Evolutionary conservation across 176 grass and related monocot species (phyloP), one percentile per base, ranked within the genome.

Genomic region (Carex cristatella): DNA sequence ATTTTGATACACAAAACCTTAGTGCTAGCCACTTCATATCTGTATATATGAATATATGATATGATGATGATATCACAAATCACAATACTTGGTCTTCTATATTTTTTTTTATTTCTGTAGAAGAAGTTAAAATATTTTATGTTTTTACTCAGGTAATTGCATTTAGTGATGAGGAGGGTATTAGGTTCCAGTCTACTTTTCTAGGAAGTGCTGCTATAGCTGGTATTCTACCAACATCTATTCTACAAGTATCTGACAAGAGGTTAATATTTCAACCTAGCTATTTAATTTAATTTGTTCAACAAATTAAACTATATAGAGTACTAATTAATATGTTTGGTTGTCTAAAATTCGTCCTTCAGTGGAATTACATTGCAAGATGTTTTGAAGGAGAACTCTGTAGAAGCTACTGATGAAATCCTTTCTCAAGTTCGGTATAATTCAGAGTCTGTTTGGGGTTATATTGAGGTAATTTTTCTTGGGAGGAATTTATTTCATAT

Each of bases 191-290:
- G 60, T 92, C 93, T 40, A 99, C 96, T 14, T 99, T 99, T 84
- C 78, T 99, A 88, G 96, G 96, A 86, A 99, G 96, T 88, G 96
- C 91, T 40, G 93, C 96, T 88, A 87, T 99, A 91, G 93, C 96
- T 91, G 96, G 96, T 92, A 85, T 77, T 85, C 90, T 99, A 83
- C 90, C 96, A 84, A 87, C 88, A 88, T 91, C 96, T 75, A 90
- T 88, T 87, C 91, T 99, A 81, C 91, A 89, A 88, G 89, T 90
- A 89, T 90, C 91, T 86, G 96, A 99, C 79, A 99, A 99, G 87
- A 99, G 93, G 96, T 85, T 40, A 40, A 40, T 40, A 40, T 40
- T 40, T 46, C 44, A 46, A 46, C 44, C 44, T 46, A 46, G 7
- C 7, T 46, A 46, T 46, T 46, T 40, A 40, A 33, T 3, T 3